Base-by-base conservation (phyloP, 129 eudicot genomes). In the Logfia minima region DNA sequence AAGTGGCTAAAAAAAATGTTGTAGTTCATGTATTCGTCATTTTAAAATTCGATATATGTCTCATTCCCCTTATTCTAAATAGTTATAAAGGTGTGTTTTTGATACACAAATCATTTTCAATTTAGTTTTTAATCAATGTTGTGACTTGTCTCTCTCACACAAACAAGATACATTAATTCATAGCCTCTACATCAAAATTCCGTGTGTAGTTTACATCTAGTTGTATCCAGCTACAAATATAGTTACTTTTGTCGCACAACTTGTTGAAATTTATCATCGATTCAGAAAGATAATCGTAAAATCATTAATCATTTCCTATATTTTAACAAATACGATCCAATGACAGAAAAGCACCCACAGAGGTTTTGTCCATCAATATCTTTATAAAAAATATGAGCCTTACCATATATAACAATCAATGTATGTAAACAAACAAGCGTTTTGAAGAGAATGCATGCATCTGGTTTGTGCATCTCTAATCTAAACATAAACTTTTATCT, bases 401-500 rank as follows among this genome's bases (percentile, higher is more conserved):
- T 52, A 76, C 55, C 53, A 76, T 76, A 52, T 76, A 77, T 65
- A 77, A 51, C 18, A 62, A 51, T 24, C 43, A 63, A 64, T 63
- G 17, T 75, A 61, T 31, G 23, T 66, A 51, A 48, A 37, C 65
- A 65, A 31, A 37, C 65, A 43, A 31, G 19, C 23, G 58, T 58
- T 35, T 55, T 32, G 19, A 41, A 28, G 31, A 23, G 6, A 18
- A 45, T 11, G 29, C 59, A 75, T 72, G 21, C 22, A 24, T 23
- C 67, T 72, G 53, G 68, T 8, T 55, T 61, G 19, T 18, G 28
- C 45, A 5, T 41, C 5, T 41, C 70, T 39, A 43, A 64, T 10
- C 58, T 39, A 23, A 76, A n/a, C n/a, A 26, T 26, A 26, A 26
- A 26, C 2, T 26, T 26, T 26, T 26, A 26, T 26, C 29, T 26